phyloP scores from a whole-genome alignment of 1,284 basidiomycete species.

The Sporisorium iseilematis-ciliati region DNA sequence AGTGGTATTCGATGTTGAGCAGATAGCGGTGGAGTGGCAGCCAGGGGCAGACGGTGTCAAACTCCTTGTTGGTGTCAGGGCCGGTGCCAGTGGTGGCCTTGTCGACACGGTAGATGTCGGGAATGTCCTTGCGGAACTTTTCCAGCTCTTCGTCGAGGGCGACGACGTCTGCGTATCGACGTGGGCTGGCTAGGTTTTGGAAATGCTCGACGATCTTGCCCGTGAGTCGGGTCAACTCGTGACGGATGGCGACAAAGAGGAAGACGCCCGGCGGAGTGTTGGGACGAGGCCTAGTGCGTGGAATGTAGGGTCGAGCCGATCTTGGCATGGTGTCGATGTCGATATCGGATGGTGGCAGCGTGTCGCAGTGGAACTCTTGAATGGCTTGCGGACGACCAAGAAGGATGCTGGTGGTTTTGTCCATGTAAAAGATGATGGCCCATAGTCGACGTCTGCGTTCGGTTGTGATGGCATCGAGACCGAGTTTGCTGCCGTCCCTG shows the following conservation, averaged over 20 bases:
- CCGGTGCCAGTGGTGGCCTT: conserved; percentile 73
- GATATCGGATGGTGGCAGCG: conserved; percentile 83
- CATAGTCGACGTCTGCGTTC: conserved; percentile 92
- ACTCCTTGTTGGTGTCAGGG: conserved; percentile 52
- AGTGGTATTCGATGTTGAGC: conserved; percentile 65
- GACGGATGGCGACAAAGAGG: conserved; percentile 88
- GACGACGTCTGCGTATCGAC: conserved; percentile 87
- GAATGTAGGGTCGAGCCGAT: conserved; percentile 52
- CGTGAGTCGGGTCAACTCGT: conserved; percentile 84
- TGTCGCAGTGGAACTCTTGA: conserved; percentile 79
- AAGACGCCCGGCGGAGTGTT: conserved; percentile 79
- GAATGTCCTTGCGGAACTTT: conserved; percentile 83
- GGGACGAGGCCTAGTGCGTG: conserved; percentile 53
- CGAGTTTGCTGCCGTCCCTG: conserved; percentile 82
- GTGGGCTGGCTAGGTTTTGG: conserved; percentile 81
- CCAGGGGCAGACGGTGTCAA: conserved; percentile 60
- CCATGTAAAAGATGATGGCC: conserved; percentile 93
- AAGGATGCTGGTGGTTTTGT: conserved; percentile 85
- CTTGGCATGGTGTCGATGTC: conserved; percentile 74
- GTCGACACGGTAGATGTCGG: conserved; percentile 81
- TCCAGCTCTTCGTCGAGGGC: conserved; percentile 86
- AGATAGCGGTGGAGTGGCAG: conserved; percentile 63
- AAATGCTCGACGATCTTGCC: conserved; percentile 94
- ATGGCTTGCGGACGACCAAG: conserved; percentile 89
- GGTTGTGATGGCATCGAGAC: conserved; percentile 77